Percentiles rank a stretch among this genome's conserved stretches.
Conservation (phyloP, 164 flowering plant genomes). For the Tinospora cordifolia region DNA sequence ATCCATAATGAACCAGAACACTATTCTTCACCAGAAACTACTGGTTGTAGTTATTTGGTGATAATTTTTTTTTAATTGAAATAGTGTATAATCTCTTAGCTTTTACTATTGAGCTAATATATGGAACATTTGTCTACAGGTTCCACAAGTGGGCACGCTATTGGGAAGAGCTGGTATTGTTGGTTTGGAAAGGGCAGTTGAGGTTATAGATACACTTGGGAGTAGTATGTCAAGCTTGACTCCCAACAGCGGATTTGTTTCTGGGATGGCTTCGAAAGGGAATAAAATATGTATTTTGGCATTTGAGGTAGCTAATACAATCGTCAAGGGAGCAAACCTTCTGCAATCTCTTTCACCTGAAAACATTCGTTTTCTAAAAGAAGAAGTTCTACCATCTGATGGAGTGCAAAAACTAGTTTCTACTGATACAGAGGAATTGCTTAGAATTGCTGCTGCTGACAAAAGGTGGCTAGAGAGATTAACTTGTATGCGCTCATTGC, state of each 20-base stretch:
- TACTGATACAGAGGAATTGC: slow-evolving; percentile 61
- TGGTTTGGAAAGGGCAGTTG: slow-evolving; percentile 75
- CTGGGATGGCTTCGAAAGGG: slow-evolving; percentile 56
- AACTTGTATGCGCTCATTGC: neutral
- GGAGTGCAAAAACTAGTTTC: slow-evolving; percentile 72
- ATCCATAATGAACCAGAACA: neutral
- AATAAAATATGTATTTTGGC: slow-evolving; percentile 65
- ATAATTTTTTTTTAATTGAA: neutral
- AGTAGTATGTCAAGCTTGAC: slow-evolving; percentile 70
- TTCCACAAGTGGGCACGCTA: slow-evolving; percentile 60
- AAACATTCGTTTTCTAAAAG: slow-evolving; percentile 55
- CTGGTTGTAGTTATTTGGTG: slow-evolving; percentile 1
- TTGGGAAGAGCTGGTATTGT: slow-evolving; percentile 68
- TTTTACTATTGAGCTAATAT: neutral
- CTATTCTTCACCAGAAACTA: neutral
- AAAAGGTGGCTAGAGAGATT: slow-evolving; percentile 47
- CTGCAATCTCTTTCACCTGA: slow-evolving; percentile 74
- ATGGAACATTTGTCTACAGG: slow-evolving; percentile 28
- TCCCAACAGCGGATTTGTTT: slow-evolving; percentile 53
- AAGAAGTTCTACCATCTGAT: slow-evolving; percentile 64
- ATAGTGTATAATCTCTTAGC: neutral
- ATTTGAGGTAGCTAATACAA: slow-evolving; percentile 64
- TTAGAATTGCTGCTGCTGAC: slow-evolving; percentile 75
- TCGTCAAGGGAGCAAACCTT: slow-evolving; percentile 50
- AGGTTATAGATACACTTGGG: slow-evolving; percentile 75